These are phyloP conservation scores for Vicia faba DNA, from an alignment of 306 rosid species.

Conservation along the genomic window DNA sequence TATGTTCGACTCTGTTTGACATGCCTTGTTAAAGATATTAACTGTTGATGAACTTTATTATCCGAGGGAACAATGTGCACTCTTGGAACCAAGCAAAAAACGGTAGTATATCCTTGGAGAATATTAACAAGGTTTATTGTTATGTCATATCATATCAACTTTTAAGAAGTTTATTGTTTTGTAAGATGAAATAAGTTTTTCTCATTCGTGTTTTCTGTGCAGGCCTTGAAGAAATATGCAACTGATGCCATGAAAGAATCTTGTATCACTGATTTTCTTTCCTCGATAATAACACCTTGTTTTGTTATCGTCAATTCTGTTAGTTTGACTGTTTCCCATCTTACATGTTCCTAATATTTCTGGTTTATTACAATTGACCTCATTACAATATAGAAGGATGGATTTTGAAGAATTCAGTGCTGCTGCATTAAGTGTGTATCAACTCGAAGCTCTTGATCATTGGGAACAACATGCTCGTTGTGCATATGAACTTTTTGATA, in stretches of 20 bases:
- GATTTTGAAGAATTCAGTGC: no score
- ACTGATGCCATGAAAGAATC: constrained; percentile 98
- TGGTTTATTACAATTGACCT: constrained; percentile 64
- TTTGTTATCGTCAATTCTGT: constrained; percentile 22
- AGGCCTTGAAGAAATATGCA: constrained; percentile 78
- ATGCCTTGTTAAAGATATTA: constrained; percentile 93
- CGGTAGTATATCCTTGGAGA: constrained; percentile 77
- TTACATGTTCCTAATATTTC: constrained; percentile 34
- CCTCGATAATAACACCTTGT: constrained; percentile 57
- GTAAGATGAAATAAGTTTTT: constrained; percentile 25
- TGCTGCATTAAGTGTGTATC: no score
- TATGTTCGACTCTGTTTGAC: constrained; percentile 38
- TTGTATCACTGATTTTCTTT: constrained; percentile 64
- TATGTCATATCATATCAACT: neutral
- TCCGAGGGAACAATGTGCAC: constrained; percentile 80
- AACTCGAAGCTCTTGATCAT: no score
- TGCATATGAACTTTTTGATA: no score
- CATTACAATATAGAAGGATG: no score
- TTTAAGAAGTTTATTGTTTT: constrained; percentile 10
- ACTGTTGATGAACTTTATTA: constrained; percentile 86
- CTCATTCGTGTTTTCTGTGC: constrained; percentile 40
- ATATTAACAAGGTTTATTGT: constrained; percentile 59
- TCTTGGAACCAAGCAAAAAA: constrained; percentile 85
- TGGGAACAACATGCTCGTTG: no score
- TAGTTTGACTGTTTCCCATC: constrained; percentile 30